These are phyloP conservation scores for Neoarthrinium moseri DNA, from an alignment of 2,329 filamentous ascomycete species.

Conservation along the genomic window DNA sequence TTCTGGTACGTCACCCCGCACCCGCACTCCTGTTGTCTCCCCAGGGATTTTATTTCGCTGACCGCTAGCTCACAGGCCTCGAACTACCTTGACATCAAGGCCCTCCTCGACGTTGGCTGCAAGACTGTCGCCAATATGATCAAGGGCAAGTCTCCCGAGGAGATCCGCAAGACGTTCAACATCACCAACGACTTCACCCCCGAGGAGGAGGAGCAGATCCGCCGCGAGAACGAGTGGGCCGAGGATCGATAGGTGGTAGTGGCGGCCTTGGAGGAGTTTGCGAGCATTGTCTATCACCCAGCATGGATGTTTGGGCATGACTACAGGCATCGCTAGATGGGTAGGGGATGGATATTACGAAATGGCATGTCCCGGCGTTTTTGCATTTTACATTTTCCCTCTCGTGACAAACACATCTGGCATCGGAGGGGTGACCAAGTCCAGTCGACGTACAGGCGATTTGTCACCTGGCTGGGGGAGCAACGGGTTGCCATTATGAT, in stretches of 20 bases:
- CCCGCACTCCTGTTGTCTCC: background rate
- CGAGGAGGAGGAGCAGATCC: constrained; percentile 98
- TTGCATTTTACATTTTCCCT: no score
- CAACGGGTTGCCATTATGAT: no score
- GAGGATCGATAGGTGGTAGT: constrained; percentile 67
- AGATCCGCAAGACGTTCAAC: constrained; percentile 99
- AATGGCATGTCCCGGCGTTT: constrained; percentile 1
- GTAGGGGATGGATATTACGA: background rate
- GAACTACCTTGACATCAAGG: constrained; percentile 99
- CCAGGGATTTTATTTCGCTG: no score
- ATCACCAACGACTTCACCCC: constrained; percentile 99
- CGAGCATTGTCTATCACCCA: no score
- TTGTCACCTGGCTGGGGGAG: no score
- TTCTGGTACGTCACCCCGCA: constrained; percentile 65
- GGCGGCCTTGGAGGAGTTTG: no score
- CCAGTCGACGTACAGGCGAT: no score
- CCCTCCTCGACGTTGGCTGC: constrained; percentile 94
- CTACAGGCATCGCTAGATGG: background rate
- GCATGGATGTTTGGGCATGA: no score
- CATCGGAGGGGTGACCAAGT: no score
- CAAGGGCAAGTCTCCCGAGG: constrained; percentile 99
- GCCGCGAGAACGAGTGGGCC: constrained; percentile 87
- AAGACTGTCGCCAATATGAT: constrained; percentile 99
- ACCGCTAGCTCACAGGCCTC: constrained; percentile 62
- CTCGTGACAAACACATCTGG: no score